Evolutionary conservation across 345 rosid species (phyloP).

Genomic region (Combretum micranthum): DNA sequence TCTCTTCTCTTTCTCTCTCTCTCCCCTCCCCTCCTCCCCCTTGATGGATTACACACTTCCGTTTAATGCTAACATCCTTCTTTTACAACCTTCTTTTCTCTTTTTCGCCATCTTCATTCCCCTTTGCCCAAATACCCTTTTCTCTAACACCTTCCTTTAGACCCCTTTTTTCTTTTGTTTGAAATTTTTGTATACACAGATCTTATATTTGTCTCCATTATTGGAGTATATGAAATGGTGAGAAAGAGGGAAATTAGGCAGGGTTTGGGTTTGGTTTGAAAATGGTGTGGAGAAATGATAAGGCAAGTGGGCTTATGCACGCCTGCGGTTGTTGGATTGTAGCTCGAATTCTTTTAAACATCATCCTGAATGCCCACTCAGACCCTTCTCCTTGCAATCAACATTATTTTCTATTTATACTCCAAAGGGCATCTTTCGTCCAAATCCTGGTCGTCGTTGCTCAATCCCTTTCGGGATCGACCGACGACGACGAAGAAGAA

Average conservation of each 20-base stretch:
- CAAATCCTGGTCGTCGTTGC: conserved; percentile 14
- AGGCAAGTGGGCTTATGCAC: conserved; percentile 9
- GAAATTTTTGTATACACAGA: too few species aligned
- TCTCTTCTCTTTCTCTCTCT: background rate
- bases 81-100: background rate
- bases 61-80: background rate
- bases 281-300: conserved; percentile 10
- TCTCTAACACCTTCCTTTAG: too few species aligned
- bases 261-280: conserved; percentile 7
- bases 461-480: conserved; percentile 6
- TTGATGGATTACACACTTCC: background rate
- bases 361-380: conserved; percentile 15
- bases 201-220: too few species aligned
- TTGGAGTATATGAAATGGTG: background rate
- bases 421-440: conserved; percentile 49
- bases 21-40: background rate
- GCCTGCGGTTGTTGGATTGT: background rate
- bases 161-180: too few species aligned
- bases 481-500: conserved; percentile 15
- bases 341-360: too few species aligned
- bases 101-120: background rate
- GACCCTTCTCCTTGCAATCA: conserved; percentile 36
- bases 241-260: background rate
- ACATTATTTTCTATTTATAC: conserved; percentile 42
- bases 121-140: too few species aligned